phyloP scores from a whole-genome alignment of 2,329 filamentous ascomycete species.

The Myriosclerotinia duriaeana region DNA sequence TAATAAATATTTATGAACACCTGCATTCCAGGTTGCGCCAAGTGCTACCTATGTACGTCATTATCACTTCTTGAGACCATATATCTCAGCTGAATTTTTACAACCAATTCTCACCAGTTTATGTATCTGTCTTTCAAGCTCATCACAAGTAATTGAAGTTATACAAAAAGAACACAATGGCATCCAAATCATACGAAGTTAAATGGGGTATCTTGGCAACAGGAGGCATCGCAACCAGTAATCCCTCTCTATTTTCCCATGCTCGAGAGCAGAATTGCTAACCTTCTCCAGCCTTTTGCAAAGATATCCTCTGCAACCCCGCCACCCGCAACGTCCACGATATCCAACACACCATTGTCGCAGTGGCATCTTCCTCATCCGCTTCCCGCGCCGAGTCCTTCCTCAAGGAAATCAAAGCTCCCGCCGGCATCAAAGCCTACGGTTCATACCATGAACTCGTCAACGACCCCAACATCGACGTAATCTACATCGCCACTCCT shows the following conservation, averaged over 20 bases:
- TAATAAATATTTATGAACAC: constrained; percentile 6
- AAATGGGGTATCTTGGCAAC: constrained; percentile 43
- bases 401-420: constrained; percentile 56
- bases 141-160: not conserved
- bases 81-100: not conserved
- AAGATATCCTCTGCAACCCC: constrained; percentile 64
- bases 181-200: constrained; percentile 35
- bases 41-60: constrained; percentile 7
- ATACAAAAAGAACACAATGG: constrained; percentile 29
- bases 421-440: constrained; percentile 60
- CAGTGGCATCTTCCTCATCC: constrained; percentile 64
- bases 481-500: constrained; percentile 69
- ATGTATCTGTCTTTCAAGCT: not conserved
- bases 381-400: constrained; percentile 60
- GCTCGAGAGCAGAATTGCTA: constrained; percentile 13
- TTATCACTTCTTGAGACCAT: not conserved
- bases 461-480: constrained; percentile 62
- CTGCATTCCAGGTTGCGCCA: constrained; percentile 1
- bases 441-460: constrained; percentile 66
- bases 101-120: not conserved
- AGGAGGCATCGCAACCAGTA: constrained; percentile 42
- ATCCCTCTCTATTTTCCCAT: not conserved
- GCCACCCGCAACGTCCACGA: constrained; percentile 58
- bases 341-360: constrained; percentile 61
- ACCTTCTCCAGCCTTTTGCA: constrained; percentile 51